Percentiles rank a stretch among this genome's conserved stretches.
These are phyloP conservation scores for Pseudogymnoascus sp. DNA, from an alignment of 2,329 filamentous ascomycete species.

Conservation along the genomic window DNA sequence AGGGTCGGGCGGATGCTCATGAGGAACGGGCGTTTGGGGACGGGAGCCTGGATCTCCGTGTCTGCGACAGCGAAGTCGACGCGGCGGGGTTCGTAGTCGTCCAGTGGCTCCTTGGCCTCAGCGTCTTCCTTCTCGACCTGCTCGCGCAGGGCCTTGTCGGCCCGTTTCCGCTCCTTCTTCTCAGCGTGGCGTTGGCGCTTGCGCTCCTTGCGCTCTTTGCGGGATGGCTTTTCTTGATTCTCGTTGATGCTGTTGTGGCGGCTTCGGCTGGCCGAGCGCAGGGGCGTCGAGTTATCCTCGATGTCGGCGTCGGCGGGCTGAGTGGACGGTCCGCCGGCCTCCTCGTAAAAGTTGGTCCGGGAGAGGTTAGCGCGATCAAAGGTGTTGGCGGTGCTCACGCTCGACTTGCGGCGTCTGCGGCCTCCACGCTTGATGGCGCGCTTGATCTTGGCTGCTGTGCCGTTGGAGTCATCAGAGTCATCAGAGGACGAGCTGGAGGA, in stretches of 20 bases:
- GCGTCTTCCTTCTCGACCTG: not conserved
- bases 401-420: slow-evolving; percentile 65
- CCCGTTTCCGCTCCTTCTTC: slow-evolving; percentile 23
- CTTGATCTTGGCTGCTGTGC: slow-evolving; percentile 67
- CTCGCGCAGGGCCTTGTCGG: slow-evolving; percentile 15
- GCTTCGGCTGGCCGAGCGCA: slow-evolving; percentile 12
- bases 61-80: slow-evolving; percentile 48
- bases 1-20: slow-evolving; percentile 50
- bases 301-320: not conserved
- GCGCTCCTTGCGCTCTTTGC: slow-evolving; percentile 28
- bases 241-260: slow-evolving; percentile 22
- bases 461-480: slow-evolving; percentile 57
- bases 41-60: slow-evolving; percentile 24
- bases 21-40: slow-evolving; percentile 44
- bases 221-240: slow-evolving; percentile 16
- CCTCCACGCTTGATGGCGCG: slow-evolving; percentile 59
- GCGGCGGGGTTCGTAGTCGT: slow-evolving; percentile 39
- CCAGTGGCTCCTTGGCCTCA: slow-evolving; percentile 14
- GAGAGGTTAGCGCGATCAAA: slow-evolving; percentile 4
- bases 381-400: slow-evolving; percentile 28
- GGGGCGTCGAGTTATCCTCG: not conserved
- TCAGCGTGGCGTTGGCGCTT: slow-evolving; percentile 34
- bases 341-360: slow-evolving; percentile 15
- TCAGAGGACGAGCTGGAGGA: slow-evolving; percentile 62
- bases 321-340: not conserved